Evolutionary conservation across 1,284 basidiomycete genomes (phyloP).

Genomic region (Irpex rosettiformis): DNA sequence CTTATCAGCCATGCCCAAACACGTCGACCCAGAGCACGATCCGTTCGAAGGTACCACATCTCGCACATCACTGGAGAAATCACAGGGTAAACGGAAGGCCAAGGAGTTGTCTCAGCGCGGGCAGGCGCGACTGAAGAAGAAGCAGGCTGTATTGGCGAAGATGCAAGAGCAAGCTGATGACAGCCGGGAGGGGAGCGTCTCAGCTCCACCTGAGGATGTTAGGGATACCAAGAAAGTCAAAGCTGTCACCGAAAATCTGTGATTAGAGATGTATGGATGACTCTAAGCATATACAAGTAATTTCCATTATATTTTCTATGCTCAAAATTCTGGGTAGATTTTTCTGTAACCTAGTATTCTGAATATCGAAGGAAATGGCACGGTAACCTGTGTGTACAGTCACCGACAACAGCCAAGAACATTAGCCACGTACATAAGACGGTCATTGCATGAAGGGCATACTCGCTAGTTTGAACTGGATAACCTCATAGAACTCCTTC

Average conservation of each 20-base stretch:
- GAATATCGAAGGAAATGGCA: neutral
- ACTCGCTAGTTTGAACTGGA: neutral
- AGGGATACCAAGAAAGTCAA: slow-evolving; percentile 21
- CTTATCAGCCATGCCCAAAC: slow-evolving; percentile 62
- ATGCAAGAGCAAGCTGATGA: slow-evolving; percentile 19
- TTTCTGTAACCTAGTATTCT: neutral
- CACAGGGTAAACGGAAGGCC: slow-evolving; percentile 9
- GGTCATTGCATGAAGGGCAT: neutral
- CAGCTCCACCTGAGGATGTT: slow-evolving; percentile 12
- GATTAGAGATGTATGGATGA: neutral
- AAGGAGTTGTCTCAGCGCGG: slow-evolving; percentile 27
- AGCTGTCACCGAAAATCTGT: neutral
- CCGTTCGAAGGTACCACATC: slow-evolving; percentile 16
- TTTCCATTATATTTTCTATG: too few species aligned
- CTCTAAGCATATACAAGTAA: neutral
- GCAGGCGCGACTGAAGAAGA: slow-evolving; percentile 27
- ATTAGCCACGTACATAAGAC: neutral
- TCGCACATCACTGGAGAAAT: slow-evolving; percentile 2
- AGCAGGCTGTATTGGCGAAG: slow-evolving; percentile 28
- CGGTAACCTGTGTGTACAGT: neutral
- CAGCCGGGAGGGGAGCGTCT: slow-evolving; percentile 2
- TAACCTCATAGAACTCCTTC: neutral
- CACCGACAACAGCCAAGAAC: neutral
- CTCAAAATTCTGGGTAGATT: too few species aligned
- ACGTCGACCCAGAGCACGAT: slow-evolving; percentile 42